Evolutionary conservation across 208 protist species (phyloP), one percentile per base, ranked within the genome.

Genomic region (Wallacemonas sp.): DNA sequence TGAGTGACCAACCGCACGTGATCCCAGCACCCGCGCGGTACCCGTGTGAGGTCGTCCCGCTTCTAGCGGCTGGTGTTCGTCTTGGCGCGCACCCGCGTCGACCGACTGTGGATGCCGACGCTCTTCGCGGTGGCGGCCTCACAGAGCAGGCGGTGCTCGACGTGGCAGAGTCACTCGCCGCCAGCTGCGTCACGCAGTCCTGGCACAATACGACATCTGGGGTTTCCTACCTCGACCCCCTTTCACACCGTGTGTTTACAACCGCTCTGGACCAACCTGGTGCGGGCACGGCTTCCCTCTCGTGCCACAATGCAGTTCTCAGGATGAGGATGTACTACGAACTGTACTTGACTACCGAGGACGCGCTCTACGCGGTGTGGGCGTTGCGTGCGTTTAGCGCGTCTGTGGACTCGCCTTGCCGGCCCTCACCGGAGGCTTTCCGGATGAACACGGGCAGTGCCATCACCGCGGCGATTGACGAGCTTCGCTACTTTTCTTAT

Each of bases 321-420:
- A n/a, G 78, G 39, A 37, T 85, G 19, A 71, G 71, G 27, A 59
- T 65, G 2, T 82, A 70, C 34, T 57, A 76, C 19, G 76, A 81
- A 45, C 72, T 85, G 17, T 85, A 79, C 38, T 33, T 59, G 10
- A 45, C 54, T 1, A 81, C 79, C 15, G 30, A 76, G 21, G 79
- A 85, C 48, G 36, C 62, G 41, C 71, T 82, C 64, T 85, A 85
- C 50, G 79, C 63, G 2, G 32, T 68, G 19, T 85, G 79, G 79
- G 57, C 79, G 30, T 27, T 76, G 53, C 60, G 68, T n/a, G 67
- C 78, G 3, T 79, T 83, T 19, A 57, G 50, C 50, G 10, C 50
- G 63, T 52, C 66, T 19, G 29, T 44, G 10, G 65, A 52, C 61
- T 63, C 48, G 8, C n/a, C n/a, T n/a, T 68, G 53, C 37, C 70